Evolutionary conservation across 2,329 filamentous ascomycete genomes (phyloP).

Genomic region (Blastomyces silverae): DNA sequence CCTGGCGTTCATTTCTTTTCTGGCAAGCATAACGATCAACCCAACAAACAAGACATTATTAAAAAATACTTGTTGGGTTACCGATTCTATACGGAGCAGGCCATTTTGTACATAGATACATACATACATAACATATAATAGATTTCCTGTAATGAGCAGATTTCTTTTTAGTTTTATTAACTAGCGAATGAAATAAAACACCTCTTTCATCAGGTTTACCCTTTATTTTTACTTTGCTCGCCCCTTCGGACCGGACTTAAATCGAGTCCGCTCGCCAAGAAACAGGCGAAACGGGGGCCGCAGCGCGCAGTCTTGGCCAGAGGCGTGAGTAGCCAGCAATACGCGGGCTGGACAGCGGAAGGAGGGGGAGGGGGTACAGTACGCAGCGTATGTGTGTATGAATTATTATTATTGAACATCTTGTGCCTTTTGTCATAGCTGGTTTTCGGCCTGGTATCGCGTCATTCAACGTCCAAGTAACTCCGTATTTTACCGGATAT

Average conservation of each 20-base stretch:
- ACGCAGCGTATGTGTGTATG: too few species aligned
- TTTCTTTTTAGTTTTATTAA: not conserved
- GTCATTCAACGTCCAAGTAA: not conserved
- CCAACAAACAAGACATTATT: not conserved
- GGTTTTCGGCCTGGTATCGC: not conserved
- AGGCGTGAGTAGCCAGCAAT: not conserved
- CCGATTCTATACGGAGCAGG: not conserved
- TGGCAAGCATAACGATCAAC: not conserved
- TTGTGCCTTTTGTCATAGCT: too few species aligned
- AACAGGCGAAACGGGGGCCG: not conserved
- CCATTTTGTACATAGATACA: not conserved
- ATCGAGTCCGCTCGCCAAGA: not conserved
- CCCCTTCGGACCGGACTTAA: not conserved
- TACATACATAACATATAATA: not conserved
- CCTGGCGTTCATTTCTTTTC: not conserved
- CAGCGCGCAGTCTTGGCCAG: not conserved
- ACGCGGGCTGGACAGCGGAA: not conserved
- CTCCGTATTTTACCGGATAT: slow-evolving; percentile 2
- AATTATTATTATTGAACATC: too few species aligned
- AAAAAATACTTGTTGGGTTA: not conserved
- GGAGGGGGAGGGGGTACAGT: too few species aligned
- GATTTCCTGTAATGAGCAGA: not conserved
- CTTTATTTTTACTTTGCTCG: not conserved
- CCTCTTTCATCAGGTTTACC: not conserved
- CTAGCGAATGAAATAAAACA: not conserved